Conservation (phyloP, 345 rosid species). For the Rhodomyrtus tomentosa region DNA sequence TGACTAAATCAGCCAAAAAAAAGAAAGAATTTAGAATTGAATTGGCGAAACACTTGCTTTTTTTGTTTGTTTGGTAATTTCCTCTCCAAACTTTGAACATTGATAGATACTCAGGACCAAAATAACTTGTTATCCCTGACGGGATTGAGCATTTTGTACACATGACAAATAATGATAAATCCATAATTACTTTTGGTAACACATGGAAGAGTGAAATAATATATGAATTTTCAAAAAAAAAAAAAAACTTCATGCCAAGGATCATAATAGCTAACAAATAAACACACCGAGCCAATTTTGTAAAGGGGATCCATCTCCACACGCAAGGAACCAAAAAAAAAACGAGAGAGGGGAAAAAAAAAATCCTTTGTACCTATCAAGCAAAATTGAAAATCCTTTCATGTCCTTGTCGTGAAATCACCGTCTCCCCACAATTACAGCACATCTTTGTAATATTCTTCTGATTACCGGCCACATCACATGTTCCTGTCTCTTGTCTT, state of each 20-base stretch:
- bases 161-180: not conserved
- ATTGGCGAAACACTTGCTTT: too few species aligned
- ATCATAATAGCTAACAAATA: not conserved
- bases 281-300: not conserved
- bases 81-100: not conserved
- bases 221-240: not conserved
- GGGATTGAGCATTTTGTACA: not conserved
- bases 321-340: not conserved
- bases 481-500: not conserved
- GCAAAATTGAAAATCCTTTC: not conserved
- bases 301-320: not conserved
- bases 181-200: not conserved
- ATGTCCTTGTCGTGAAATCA: not conserved
- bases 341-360: not conserved
- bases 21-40: too few species aligned
- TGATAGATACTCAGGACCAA: fast-evolving
- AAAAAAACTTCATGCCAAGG: not conserved
- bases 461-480: not conserved
- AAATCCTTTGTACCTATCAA: not conserved
- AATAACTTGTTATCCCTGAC: not conserved
- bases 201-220: not conserved
- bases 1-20: too few species aligned
- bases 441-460: not conserved
- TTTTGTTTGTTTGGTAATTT: too few species aligned
- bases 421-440: not conserved